Evolutionary conservation across 2,329 filamentous ascomycete genomes (phyloP).

Genomic region (Colletotrichum sp.): DNA sequence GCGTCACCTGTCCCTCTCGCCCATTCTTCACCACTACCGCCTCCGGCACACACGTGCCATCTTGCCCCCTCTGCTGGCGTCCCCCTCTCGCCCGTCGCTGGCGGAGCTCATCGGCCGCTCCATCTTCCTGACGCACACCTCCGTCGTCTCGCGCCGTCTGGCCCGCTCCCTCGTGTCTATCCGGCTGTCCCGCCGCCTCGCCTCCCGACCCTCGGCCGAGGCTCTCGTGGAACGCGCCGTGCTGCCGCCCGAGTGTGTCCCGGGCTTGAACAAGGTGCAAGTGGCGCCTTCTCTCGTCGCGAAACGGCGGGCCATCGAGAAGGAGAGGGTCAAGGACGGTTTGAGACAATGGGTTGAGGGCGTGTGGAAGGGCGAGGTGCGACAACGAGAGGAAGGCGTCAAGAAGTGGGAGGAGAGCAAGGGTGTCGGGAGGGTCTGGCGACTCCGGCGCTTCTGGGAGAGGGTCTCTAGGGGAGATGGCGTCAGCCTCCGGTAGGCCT

Average conservation of each 20-base stretch:
- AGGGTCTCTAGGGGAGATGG: conserved; percentile 51
- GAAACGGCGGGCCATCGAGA: conserved; percentile 66
- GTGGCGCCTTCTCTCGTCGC: conserved; percentile 69
- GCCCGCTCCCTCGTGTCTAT: conserved; percentile 70
- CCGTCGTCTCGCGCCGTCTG: conserved; percentile 67
- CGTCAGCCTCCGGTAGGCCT: conserved; percentile 1
- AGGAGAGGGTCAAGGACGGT: conserved; percentile 70
- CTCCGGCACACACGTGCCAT: conserved; percentile 60
- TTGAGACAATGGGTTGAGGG: conserved; percentile 68
- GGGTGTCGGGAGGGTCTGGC: conserved; percentile 63
- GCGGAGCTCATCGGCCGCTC: conserved; percentile 66
- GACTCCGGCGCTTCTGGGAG: conserved; percentile 71
- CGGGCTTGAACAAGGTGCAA: conserved; percentile 41
- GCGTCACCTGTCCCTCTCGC: conserved; percentile 65
- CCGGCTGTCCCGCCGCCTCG: conserved; percentile 65
- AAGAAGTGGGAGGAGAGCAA: conserved; percentile 53
- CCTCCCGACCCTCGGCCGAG: conserved; percentile 62
- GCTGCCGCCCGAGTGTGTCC: conserved; percentile 68
- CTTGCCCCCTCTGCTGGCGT: conserved; percentile 61
- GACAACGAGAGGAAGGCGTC: conserved; percentile 52
- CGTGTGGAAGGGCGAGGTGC: conserved; percentile 60
- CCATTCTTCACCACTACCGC: conserved; percentile 68
- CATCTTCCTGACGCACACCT: conserved; percentile 72
- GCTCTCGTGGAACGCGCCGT: conserved; percentile 68
- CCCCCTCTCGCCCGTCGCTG: conserved; percentile 62